phyloP scores from a whole-genome alignment of 2,329 filamentous ascomycete species.

The Fusarium sp. region DNA sequence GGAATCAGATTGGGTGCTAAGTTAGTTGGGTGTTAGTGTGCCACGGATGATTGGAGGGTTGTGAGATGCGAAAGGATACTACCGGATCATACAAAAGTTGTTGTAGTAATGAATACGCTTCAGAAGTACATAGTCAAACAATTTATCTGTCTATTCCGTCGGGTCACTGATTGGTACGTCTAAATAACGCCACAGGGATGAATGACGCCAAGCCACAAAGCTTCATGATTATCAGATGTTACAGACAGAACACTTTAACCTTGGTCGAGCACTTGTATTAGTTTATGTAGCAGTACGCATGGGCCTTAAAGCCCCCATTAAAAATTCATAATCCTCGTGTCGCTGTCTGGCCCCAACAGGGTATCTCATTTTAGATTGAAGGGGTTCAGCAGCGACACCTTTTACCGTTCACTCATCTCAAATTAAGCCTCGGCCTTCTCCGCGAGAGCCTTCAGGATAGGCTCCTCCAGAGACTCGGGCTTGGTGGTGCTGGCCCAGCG shows the following conservation, averaged over 20 bases:
- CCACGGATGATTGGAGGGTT: neutral
- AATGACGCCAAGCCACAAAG: neutral
- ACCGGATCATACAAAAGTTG: neutral
- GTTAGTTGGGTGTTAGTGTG: neutral
- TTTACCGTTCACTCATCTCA: neutral
- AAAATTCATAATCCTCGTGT: neutral
- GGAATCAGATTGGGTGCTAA: neutral
- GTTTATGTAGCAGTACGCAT: constrained; percentile 4
- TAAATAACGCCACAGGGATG: neutral
- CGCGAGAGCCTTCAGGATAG: constrained; percentile 76
- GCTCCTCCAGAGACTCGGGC: constrained; percentile 80
- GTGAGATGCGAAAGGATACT: neutral
- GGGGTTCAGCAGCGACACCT: neutral
- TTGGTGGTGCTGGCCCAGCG: constrained; percentile 90
- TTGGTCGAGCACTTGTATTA: constrained; percentile 5
- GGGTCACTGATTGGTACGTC: neutral
- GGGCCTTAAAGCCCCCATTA: constrained; percentile 14
- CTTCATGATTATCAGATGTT: neutral
- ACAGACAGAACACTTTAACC: neutral
- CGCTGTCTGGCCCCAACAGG: constrained; percentile 10
- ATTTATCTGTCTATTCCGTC: too few relatives aligned
- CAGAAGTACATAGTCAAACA: neutral
- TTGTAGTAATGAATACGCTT: neutral
- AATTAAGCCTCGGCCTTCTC: constrained; percentile 25
- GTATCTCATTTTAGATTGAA: constrained; percentile 34